A percentile compares a stretch with the other conserved stretches of the same genome.
phyloP scores from a whole-genome alignment of 345 rosid species.

The Acer saccharum region DNA sequence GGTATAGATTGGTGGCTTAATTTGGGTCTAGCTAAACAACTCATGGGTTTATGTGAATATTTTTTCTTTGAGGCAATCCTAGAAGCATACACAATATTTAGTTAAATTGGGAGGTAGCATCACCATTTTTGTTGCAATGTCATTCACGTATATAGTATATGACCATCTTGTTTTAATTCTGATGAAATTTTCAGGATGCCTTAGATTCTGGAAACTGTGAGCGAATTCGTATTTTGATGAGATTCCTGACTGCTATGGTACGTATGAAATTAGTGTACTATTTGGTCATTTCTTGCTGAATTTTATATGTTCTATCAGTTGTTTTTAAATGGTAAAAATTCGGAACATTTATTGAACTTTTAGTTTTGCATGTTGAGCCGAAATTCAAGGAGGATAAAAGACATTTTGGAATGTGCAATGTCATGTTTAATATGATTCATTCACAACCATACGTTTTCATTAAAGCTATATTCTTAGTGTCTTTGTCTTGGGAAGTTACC shows the following conservation, averaged over 20 bases:
- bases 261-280: slow-evolving; percentile 21
- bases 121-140: neutral
- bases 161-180: slow-evolving; percentile 12
- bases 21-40: neutral
- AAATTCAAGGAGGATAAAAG: neutral
- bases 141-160: neutral
- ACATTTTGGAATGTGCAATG: neutral
- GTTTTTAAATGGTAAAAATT: neutral
- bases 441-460: neutral
- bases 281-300: slow-evolving; percentile 5
- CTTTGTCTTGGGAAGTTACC: neutral
- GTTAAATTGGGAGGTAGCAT: neutral
- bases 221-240: slow-evolving; percentile 79
- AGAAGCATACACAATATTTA: neutral
- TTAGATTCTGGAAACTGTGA: slow-evolving; percentile 71
- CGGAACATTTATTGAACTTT: neutral
- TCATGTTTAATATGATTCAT: neutral
- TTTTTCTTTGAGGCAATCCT: neutral
- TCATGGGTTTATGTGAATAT: neutral
- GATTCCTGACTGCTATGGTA: slow-evolving; percentile 87
- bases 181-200: slow-evolving; percentile 60
- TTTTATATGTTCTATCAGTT: neutral
- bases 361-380: neutral
- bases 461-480: neutral
- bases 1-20: neutral